A percentile compares a stretch with the other conserved stretches of the same genome.
Evolutionary conservation across 768 basidiomycete genomes (phyloP).

Genomic region (Tylopilus sp.): DNA sequence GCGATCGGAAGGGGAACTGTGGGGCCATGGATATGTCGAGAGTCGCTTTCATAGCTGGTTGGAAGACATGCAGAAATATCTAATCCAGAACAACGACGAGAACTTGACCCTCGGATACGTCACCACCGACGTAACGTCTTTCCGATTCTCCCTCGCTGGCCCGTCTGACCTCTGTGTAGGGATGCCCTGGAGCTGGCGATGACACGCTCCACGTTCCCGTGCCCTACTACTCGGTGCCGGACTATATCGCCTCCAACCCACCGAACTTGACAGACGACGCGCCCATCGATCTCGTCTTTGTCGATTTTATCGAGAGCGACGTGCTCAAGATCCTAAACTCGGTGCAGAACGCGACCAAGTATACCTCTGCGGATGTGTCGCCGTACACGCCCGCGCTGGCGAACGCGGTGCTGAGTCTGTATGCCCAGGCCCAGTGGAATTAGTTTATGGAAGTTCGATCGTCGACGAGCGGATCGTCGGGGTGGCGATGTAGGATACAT

Average conservation of each 20-base stretch:
- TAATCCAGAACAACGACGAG: conserved; percentile 44
- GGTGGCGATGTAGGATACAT: too few relatives aligned
- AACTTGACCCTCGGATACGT: conserved; percentile 74
- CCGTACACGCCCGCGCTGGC: too few relatives aligned
- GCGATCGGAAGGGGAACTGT: conserved; percentile 25
- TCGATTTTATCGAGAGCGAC: conserved; percentile 59
- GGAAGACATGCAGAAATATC: too few relatives aligned
- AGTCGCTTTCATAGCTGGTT: conserved; percentile 59
- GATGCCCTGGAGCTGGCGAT: conserved; percentile 74
- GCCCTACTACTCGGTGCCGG: conserved; percentile 50
- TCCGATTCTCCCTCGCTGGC: background rate
- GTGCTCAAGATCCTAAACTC: conserved; percentile 54
- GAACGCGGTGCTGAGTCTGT: conserved; percentile 39
- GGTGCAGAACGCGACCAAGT: conserved; percentile 48
- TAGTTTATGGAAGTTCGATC: too few relatives aligned
- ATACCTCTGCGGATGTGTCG: conserved; percentile 53
- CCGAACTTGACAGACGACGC: conserved; percentile 49
- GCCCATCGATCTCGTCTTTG: conserved; percentile 71
- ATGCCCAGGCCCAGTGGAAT: conserved; percentile 34
- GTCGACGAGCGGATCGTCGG: too few relatives aligned
- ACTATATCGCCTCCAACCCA: conserved; percentile 55
- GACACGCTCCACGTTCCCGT: conserved; percentile 64
- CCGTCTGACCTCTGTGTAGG: conserved; percentile 36
- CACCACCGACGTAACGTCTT: conserved; percentile 52
- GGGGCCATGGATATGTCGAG: conserved; percentile 49